phyloP scores from a whole-genome alignment of 2,329 filamentous ascomycete genomes.

The Ceratocystis papillata region DNA sequence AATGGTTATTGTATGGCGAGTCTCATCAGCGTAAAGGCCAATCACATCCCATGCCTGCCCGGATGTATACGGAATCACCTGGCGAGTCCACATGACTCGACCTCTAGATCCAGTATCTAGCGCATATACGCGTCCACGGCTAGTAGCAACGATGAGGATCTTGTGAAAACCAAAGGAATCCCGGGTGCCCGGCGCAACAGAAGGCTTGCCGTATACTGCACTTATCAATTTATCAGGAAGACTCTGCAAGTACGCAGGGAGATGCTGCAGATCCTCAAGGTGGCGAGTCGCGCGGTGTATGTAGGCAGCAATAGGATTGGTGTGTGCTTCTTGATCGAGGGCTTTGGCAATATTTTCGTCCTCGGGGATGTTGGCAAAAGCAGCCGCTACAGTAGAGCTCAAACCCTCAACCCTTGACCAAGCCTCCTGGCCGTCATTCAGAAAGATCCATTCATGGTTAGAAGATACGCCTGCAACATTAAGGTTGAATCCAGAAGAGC shows the following conservation, averaged over 20 bases:
- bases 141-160: constrained; percentile 67
- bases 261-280: constrained; percentile 60
- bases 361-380: constrained; percentile 67
- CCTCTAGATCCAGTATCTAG: constrained; percentile 68
- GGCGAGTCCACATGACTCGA: constrained; percentile 62
- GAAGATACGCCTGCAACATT: constrained; percentile 53
- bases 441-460: constrained; percentile 61
- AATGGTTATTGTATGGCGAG: constrained; percentile 45
- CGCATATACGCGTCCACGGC: constrained; percentile 66
- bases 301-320: constrained; percentile 71
- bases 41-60: constrained; percentile 55
- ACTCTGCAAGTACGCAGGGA: constrained; percentile 61
- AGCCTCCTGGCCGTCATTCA: constrained; percentile 67
- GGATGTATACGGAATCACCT: constrained; percentile 47
- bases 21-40: constrained; percentile 53
- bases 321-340: constrained; percentile 75
- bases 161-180: constrained; percentile 86
- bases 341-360: constrained; percentile 66
- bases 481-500: constrained; percentile 56
- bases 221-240: constrained; percentile 59
- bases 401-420: constrained; percentile 80
- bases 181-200: constrained; percentile 36
- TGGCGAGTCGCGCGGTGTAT: constrained; percentile 78
- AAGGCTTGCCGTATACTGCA: constrained; percentile 49
- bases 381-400: constrained; percentile 65